phyloP scores from a whole-genome alignment of 140 eudicot species.

The Oenanthe javanica region DNA sequence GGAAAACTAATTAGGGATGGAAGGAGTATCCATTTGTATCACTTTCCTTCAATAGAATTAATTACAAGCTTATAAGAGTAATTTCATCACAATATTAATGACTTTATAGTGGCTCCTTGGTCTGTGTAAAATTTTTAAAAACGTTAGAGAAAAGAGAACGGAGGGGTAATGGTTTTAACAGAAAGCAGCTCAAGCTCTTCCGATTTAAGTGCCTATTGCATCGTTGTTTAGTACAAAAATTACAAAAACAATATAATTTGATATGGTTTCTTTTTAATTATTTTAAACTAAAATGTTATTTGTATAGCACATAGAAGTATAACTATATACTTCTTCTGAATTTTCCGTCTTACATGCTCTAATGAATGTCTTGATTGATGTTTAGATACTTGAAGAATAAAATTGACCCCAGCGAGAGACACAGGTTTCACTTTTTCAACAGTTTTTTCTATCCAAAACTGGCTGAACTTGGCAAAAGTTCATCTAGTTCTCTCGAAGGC shows the following conservation, averaged over 20 bases:
- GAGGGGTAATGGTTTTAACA: background rate
- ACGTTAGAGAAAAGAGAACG: too few relatives aligned
- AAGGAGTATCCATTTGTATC: too few relatives aligned
- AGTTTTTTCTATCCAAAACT: slow-evolving; percentile 89
- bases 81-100: too few relatives aligned
- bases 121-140: too few relatives aligned
- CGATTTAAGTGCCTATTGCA: background rate
- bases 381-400: slow-evolving; percentile 69
- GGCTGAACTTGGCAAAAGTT: slow-evolving; percentile 81
- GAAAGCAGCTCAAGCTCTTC: background rate
- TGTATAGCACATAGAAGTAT: background rate
- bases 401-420: slow-evolving; percentile 40
- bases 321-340: background rate
- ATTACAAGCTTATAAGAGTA: too few relatives aligned
- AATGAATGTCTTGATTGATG: background rate
- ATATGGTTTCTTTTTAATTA: background rate
- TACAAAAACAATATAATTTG: background rate
- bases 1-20: too few relatives aligned
- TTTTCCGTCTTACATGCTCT: background rate
- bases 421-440: slow-evolving; percentile 79
- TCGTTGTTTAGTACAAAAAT: background rate
- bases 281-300: background rate
- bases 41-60: too few relatives aligned
- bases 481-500: slow-evolving; percentile 60
- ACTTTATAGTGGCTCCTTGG: too few relatives aligned